phyloP scores from a whole-genome alignment of 495 filamentous ascomycete genomes.

The Podospora conica region DNA sequence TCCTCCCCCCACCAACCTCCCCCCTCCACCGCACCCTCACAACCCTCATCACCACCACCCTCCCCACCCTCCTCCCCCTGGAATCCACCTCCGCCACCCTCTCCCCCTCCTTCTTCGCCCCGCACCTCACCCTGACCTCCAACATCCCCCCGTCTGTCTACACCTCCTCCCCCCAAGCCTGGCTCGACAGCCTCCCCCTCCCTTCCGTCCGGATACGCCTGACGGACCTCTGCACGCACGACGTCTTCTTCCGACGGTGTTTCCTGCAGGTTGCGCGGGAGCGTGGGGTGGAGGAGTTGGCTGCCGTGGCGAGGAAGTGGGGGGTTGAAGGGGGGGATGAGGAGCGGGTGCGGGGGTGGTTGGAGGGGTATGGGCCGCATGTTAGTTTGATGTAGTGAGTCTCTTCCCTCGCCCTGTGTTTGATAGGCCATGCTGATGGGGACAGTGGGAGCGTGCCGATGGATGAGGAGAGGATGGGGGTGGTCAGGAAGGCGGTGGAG shows the following conservation, averaged over 20 bases:
- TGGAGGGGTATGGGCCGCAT: constrained; percentile 23
- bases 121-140: constrained; percentile 30
- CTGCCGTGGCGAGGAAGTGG: constrained; percentile 17
- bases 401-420: neutral
- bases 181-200: constrained; percentile 21
- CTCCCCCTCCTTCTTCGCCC: constrained; percentile 20
- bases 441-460: constrained; percentile 22
- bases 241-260: constrained; percentile 26
- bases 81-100: constrained; percentile 12
- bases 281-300: constrained; percentile 17
- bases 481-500: constrained; percentile 15
- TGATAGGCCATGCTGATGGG: neutral
- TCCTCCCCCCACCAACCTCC: constrained; percentile 22
- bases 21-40: constrained; percentile 19
- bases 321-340: constrained; percentile 18
- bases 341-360: constrained; percentile 24
- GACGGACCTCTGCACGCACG: constrained; percentile 16
- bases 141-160: constrained; percentile 18
- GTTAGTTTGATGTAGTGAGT: constrained; percentile 32
- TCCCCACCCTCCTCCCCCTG: constrained; percentile 21
- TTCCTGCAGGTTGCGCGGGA: constrained; percentile 19
- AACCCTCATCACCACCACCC: constrained; percentile 20
- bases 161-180: constrained; percentile 18
- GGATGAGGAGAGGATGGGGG: constrained; percentile 12
- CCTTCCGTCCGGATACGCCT: constrained; percentile 17